Base-by-base conservation (phyloP, 2,329 filamentous ascomycete genomes). In the Xylaria sp. region DNA sequence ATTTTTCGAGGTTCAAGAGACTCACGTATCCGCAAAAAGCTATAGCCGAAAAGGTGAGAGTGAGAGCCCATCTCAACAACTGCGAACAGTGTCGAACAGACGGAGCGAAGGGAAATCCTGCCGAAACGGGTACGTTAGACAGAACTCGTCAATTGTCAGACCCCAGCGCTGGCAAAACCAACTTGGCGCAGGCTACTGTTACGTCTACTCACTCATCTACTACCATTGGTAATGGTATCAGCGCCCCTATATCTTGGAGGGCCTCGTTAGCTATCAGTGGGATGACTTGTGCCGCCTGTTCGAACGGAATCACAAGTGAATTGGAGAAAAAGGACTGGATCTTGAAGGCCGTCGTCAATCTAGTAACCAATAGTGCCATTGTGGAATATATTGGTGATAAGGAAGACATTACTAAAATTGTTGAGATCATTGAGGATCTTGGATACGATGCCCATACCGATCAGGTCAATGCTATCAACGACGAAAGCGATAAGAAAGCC, bases 251-350 rank as follows among this genome's bases (percentile, higher is more conserved):
- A 48, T 40, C 51, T 40, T 81, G 78, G 75, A 76, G 72, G 44
- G 80, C 76, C 46, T 77, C 77, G 4, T 69, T 81, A n/a, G 87
- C 89, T 23, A 85, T 94, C 48, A 88, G 85, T 33, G 91, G 91
- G 61, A 93, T 94, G 91, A 92, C 89, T 4, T 93, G 92, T 76
- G 88, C 89, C 15, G 86, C 90, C 13, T 94, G 92, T 74, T 85
- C 85, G 62, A 90, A 89, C 75, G 83, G 84, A 46, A 87, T 93
- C 72, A 89, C 86, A 13, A 80, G 85, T 6, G 86, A 87, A 70
- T 78, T 93, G 44, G 80, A 86, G 56, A 86, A 88, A 69, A 79
- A 84, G 26, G 83, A 86, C 5, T 90, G 86, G 82, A 82, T 93
- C 31, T 82, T 83, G 59, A 85, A 86, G 5, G 83, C 87, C 48